phyloP scores from a whole-genome alignment of 2,329 filamentous ascomycete genomes.

The Talaromyces sp. region DNA sequence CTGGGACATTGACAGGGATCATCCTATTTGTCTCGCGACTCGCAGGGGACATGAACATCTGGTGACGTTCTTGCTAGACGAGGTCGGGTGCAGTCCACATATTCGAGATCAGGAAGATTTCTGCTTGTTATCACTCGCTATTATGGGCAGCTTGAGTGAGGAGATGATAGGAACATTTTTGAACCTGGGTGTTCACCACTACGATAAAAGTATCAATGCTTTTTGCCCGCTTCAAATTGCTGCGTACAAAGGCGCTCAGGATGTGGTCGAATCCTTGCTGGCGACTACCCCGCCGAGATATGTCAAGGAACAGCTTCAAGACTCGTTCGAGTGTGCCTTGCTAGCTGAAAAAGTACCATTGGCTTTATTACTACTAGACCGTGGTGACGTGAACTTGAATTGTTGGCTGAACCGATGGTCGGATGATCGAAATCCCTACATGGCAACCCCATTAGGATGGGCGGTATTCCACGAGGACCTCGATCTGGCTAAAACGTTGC shows the following conservation, averaged over 20 bases:
- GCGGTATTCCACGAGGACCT: background rate
- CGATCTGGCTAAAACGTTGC: background rate
- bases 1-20: background rate
- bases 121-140: background rate
- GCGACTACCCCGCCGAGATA: background rate
- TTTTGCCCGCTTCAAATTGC: constrained; percentile 7
- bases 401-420: background rate
- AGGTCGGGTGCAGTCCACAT: constrained; percentile 5
- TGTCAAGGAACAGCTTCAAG: background rate
- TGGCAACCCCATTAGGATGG: background rate
- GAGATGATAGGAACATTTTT: background rate
- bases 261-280: background rate
- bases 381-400: background rate
- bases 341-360: background rate
- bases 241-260: background rate
- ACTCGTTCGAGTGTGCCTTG: background rate
- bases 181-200: background rate
- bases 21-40: background rate
- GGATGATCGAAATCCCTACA: background rate
- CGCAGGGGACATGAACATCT: background rate
- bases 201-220: background rate
- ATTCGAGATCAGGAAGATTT: background rate
- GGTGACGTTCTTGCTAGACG: constrained; percentile 4
- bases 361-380: background rate
- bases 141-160: background rate